Conservation (phyloP, 768 basidiomycete species). For the Lentinula sp. region DNA sequence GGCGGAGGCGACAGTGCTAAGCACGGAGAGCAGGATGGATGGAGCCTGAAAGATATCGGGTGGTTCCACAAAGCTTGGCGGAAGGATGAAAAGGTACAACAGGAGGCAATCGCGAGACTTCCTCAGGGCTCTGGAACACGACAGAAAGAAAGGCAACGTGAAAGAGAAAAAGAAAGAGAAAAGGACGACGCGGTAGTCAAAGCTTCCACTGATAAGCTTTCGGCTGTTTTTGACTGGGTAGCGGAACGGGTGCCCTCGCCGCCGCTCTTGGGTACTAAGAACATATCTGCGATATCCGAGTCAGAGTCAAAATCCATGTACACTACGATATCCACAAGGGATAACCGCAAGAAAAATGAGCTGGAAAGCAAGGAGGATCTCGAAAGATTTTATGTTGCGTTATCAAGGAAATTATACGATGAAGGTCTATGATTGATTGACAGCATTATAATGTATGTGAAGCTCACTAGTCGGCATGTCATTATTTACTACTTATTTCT, state of each 20-base stretch:
- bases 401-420: constrained; percentile 87
- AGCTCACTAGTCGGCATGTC: neutral
- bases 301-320: neutral
- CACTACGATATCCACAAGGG: neutral
- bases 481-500: neutral
- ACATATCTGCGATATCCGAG: neutral
- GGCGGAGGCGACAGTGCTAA: constrained; percentile 10
- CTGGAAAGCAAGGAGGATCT: constrained; percentile 67
- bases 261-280: constrained; percentile 21
- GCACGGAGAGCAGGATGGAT: constrained; percentile 21
- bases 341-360: constrained; percentile 25
- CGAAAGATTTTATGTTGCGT: constrained; percentile 84
- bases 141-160: constrained; percentile 15
- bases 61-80: constrained; percentile 58
- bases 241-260: constrained; percentile 59
- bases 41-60: constrained; percentile 55
- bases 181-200: constrained; percentile 50
- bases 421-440: constrained; percentile 60
- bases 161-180: constrained; percentile 22
- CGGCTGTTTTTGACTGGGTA: constrained; percentile 75
- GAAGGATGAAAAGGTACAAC: constrained; percentile 42
- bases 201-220: constrained; percentile 66
- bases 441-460: neutral
- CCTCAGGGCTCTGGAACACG: neutral
- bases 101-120: constrained; percentile 22